Evolutionary conservation across 306 rosid genomes (phyloP).

Genomic region (Datisca glomerata): DNA sequence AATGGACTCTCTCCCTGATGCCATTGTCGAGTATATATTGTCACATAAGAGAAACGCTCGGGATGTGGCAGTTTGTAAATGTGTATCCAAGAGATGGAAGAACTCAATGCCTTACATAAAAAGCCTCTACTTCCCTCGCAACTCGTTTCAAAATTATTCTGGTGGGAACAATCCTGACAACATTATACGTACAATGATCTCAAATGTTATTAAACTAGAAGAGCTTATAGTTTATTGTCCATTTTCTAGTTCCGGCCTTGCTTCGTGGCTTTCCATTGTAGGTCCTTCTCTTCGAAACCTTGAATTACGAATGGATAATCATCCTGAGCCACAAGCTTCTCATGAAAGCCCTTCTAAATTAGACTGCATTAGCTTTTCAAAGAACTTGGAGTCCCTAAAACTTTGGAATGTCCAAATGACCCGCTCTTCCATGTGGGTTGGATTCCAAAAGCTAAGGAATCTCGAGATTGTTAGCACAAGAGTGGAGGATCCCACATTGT

Average conservation of each 20-base stretch:
- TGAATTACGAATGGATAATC: constrained; percentile 86
- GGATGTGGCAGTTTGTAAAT: constrained; percentile 73
- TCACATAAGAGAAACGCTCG: constrained; percentile 55
- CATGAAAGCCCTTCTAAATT: constrained; percentile 56
- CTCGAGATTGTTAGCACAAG: constrained; percentile 86
- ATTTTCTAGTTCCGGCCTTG: constrained; percentile 66
- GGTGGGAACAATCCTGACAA: constrained; percentile 36
- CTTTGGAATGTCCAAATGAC: constrained; percentile 87
- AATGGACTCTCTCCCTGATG: constrained; percentile 84
- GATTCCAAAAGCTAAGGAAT: constrained; percentile 46
- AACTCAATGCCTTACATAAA: constrained; percentile 44
- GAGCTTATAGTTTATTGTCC: constrained; percentile 75
- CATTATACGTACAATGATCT: constrained; percentile 58
- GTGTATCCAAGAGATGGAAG: constrained; percentile 84
- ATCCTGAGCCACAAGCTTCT: constrained; percentile 25
- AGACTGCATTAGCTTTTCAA: constrained; percentile 49
- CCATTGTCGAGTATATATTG: constrained; percentile 60
- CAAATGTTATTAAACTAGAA: constrained; percentile 39
- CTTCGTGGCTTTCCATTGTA: constrained; percentile 53
- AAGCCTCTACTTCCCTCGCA: constrained; percentile 74
- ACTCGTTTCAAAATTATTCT: constrained; percentile 43
- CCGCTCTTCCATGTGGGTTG: constrained; percentile 65
- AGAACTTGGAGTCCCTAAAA: constrained; percentile 59
- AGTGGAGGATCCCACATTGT: constrained; percentile 48
- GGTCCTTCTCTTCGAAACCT: constrained; percentile 54